A percentile compares a stretch with the other conserved stretches of the same genome.
Evolutionary conservation across 208 protist species (phyloP).

Genomic region (Polymyxa betae): DNA sequence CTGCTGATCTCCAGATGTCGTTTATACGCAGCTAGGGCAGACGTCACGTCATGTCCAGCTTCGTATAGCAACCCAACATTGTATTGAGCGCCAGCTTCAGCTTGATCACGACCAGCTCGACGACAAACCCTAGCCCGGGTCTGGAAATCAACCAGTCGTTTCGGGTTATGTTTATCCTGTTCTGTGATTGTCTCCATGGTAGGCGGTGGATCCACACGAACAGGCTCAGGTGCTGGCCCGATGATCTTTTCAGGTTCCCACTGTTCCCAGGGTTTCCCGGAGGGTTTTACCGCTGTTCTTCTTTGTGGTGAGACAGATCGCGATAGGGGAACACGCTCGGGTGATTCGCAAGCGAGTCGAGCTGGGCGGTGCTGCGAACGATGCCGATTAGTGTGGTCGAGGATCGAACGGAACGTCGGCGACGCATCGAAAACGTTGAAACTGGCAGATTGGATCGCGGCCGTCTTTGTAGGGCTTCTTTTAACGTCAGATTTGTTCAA

Average conservation of each 20-base stretch:
- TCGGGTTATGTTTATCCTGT: neutral
- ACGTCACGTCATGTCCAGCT: neutral
- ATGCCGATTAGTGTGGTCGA: neutral
- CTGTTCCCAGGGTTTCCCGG: neutral
- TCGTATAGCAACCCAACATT: slow-evolving; percentile 44
- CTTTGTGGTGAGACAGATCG: slow-evolving; percentile 38
- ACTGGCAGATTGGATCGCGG: neutral
- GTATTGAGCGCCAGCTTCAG: slow-evolving; percentile 2
- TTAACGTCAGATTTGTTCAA: neutral
- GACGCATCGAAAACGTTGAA: slow-evolving; percentile 48
- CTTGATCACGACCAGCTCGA: neutral
- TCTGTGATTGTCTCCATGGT: neutral
- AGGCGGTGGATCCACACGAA: neutral
- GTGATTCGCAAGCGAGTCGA: neutral
- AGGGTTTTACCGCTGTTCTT: neutral
- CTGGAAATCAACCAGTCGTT: neutral
- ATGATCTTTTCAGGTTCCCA: neutral
- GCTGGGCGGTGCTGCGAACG: slow-evolving; percentile 1
- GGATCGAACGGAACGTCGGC: slow-evolving; percentile 35
- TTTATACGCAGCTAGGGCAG: neutral
- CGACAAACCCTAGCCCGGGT: neutral
- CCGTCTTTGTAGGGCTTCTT: neutral
- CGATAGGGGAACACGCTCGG: neutral
- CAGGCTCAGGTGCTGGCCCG: slow-evolving; percentile 28
- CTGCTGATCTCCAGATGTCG: slow-evolving; percentile 35